Base-by-base conservation (phyloP, 139 green algal genomes). In the Tetraselmis chui region DNA sequence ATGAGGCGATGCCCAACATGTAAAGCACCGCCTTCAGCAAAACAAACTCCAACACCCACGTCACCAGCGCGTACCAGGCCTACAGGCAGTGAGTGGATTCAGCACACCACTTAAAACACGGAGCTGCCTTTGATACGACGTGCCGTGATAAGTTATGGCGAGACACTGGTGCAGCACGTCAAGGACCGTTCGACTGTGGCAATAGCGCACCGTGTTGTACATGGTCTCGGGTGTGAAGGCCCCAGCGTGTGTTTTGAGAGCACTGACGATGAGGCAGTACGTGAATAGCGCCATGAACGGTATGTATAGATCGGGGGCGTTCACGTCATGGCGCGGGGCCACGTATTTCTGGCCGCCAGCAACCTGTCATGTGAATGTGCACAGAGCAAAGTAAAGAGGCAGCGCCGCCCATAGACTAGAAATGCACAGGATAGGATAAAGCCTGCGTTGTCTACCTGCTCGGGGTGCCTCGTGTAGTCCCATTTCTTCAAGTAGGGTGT, bases 251-350 rank as follows among this genome's bases (percentile, higher is more conserved):
- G 89, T 76, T 29, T 89, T 31, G 0, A 82, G 58, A 18, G 87
- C 59, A 18, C 86, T 90, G 1, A 87, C 79, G 26, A 98, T 84
- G 27, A 98, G 76, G 76, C 87, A 85, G 86, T 97, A 98, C 28
- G 93, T 95, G 89, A 89, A 96, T 18, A 95, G 82, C 0, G 90
- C 91, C 91, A 98, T 94, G 29, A 96, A 58, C 0, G 96, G 96
- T 28, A 99, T 92, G 91, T 99, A 99, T 78, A 99, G 89, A 87
- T 99, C 96, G 2, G 96, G 96, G 0, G 95, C 93, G 81, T 99
- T 98, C 29, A 95, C 89, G 85, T 99, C 96, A 31, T 91, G 85
- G 0, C 89, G 83, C 2, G 96, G 95, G 2, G 96, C 93, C 81
- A 95, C 93, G 87, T 94, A 99, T 79, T 91, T 91, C 77, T 95